Base-by-base conservation (phyloP, 495 filamentous ascomycete species). In the Apodospora peruviana region DNA sequence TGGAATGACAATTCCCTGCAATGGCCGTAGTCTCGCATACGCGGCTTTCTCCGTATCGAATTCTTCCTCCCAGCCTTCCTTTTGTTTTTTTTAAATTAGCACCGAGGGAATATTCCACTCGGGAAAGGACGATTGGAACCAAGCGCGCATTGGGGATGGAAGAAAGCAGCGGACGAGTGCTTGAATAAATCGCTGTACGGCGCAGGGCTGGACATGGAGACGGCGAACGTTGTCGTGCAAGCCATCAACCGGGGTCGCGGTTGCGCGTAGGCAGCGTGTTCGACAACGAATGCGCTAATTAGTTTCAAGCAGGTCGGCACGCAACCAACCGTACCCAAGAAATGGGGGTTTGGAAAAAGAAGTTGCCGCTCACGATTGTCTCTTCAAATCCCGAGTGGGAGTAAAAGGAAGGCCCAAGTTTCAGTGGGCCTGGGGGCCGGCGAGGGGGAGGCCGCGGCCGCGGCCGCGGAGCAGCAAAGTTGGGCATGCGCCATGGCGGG, bases 251-350 rank as follows among this genome's bases (percentile, higher is more conserved):
- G 20, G 35, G 10, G 34, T 56, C 14, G 40, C 35, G 39, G 34
- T 38, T 37, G 40, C 53, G 24, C 5, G 27, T 18, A 56, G 32
- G 48, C 17, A 34, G 21, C 44, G 53, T 23, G 48, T 56, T n/a
- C 44, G 48, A 51, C 51, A 51, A 35, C 48, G 43, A 48, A 56
- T n/a, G n/a, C n/a, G n/a, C n/a, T n/a, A n/a, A n/a, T n/a, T n/a
- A n/a, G n/a, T n/a, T n/a, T n/a, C n/a, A n/a, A n/a, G n/a, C n/a
- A n/a, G n/a, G n/a, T n/a, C n/a, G n/a, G n/a, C n/a, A n/a, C n/a
- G n/a, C n/a, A n/a, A n/a, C n/a, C n/a, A n/a, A n/a, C n/a, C n/a
- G n/a, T n/a, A n/a, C n/a, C n/a, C n/a, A n/a, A n/a, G n/a, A n/a
- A n/a, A n/a, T n/a, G n/a, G n/a, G n/a, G n/a, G n/a, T n/a, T n/a